These are phyloP conservation scores for Carallia pectinifolia DNA, from an alignment of 345 rosid species.

Conservation along the genomic window DNA sequence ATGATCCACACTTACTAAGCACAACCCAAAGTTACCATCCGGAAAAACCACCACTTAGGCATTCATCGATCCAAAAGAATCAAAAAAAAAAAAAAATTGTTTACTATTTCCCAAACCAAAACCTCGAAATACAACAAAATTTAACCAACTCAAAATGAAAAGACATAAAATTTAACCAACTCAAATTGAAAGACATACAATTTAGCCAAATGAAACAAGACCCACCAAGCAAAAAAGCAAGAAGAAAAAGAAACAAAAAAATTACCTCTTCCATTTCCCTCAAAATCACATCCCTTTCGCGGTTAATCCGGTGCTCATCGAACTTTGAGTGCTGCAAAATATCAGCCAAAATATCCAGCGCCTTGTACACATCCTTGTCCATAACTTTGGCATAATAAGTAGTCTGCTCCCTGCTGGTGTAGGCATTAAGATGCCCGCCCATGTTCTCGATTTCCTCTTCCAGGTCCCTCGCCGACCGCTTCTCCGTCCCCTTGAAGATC, in stretches of 20 bases:
- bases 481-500: slow-evolving; percentile 93
- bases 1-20: too few relatives aligned
- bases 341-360: slow-evolving; percentile 80
- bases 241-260: background rate
- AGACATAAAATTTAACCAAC: background rate
- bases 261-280: slow-evolving; percentile 40
- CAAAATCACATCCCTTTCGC: slow-evolving; percentile 38
- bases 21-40: too few relatives aligned
- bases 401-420: slow-evolving; percentile 94
- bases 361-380: slow-evolving; percentile 69
- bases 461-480: slow-evolving; percentile 49
- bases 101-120: background rate
- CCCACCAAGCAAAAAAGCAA: background rate
- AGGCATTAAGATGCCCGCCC: slow-evolving; percentile 96
- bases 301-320: slow-evolving; percentile 18
- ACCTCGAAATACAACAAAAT: background rate
- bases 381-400: slow-evolving; percentile 88
- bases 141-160: background rate
- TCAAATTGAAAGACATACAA: background rate
- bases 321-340: slow-evolving; percentile 83
- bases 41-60: too few relatives aligned
- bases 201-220: background rate
- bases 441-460: slow-evolving; percentile 97
- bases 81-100: too few relatives aligned
- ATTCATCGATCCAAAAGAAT: too few relatives aligned